These are phyloP conservation scores for Taphrina betulina DNA, from an alignment of 1,139 yeast genomes.

Conservation along the genomic window DNA sequence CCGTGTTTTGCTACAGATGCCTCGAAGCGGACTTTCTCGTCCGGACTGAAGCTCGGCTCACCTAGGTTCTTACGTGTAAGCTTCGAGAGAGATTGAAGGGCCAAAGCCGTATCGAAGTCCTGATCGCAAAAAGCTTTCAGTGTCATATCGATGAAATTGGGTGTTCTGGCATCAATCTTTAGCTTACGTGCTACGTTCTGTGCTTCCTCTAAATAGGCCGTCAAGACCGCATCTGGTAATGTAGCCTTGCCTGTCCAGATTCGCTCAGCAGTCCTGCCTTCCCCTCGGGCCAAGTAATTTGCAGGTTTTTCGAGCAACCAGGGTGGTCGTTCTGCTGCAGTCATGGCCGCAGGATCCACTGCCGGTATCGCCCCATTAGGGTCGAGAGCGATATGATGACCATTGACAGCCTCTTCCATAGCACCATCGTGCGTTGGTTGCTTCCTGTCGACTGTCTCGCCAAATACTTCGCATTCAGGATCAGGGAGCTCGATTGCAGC, in stretches of 20 bases:
- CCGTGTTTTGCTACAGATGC: constrained; percentile 72
- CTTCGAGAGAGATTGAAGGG: constrained; percentile 47
- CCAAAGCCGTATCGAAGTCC: constrained; percentile 44
- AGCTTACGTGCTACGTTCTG: constrained; percentile 57
- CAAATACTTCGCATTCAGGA: background rate
- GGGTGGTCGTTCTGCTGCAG: constrained; percentile 40
- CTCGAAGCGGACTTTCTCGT: constrained; percentile 69
- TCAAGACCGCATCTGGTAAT: constrained; percentile 48
- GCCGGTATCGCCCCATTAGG: background rate
- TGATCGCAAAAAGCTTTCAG: constrained; percentile 56
- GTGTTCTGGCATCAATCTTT: constrained; percentile 54
- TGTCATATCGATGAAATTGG: constrained; percentile 78
- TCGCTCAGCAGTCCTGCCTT: constrained; percentile 57
- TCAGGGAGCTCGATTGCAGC: constrained; percentile 20
- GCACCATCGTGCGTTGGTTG: background rate
- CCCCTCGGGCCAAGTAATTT: constrained; percentile 86
- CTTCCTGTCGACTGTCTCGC: background rate
- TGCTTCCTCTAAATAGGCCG: constrained; percentile 56
- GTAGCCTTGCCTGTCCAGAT: background rate
- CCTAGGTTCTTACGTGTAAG: constrained; percentile 60
- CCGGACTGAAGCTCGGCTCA: constrained; percentile 71
- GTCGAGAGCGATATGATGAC: background rate
- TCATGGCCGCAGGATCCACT: background rate
- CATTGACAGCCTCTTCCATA: background rate
- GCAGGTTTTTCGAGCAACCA: constrained; percentile 79